Conservation (phyloP, 2,329 filamentous ascomycete species). For the Ophiostoma ips region DNA sequence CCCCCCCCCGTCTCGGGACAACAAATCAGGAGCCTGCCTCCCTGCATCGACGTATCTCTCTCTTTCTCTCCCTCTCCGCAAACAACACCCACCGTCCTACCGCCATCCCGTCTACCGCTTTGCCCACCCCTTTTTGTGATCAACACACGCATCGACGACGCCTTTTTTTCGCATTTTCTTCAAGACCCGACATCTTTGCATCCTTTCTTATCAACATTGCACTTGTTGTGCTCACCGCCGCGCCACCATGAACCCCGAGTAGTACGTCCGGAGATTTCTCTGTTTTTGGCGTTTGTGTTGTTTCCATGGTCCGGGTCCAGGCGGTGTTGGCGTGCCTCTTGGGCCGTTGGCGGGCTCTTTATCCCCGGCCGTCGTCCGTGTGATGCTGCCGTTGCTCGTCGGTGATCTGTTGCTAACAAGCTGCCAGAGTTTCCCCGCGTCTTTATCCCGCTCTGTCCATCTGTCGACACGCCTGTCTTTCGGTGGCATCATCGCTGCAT, state of each 20-base stretch:
- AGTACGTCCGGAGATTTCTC: conserved; percentile 39
- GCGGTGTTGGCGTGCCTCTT: background rate
- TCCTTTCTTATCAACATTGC: background rate
- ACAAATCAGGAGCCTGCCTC: conserved; percentile 3
- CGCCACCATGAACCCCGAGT: conserved; percentile 80
- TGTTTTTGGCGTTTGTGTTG: background rate
- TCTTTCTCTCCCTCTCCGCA: background rate
- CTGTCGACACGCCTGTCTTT: no score
- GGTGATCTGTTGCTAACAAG: background rate
- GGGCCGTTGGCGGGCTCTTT: no score
- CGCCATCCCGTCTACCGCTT: background rate
- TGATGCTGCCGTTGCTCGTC: background rate
- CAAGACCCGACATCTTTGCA: background rate
- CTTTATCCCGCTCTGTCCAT: background rate
- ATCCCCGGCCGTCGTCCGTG: background rate
- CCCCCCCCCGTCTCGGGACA: background rate
- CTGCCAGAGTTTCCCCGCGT: background rate
- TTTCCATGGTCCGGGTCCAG: no score
- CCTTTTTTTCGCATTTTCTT: background rate
- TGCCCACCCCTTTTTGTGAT: background rate
- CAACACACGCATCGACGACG: background rate
- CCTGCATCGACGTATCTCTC: background rate
- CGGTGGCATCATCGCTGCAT: no score
- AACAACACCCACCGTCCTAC: background rate
- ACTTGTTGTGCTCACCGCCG: conserved; percentile 11